Conservation (phyloP, 1,284 basidiomycete genomes). For the Ceratobasidium sp. region DNA sequence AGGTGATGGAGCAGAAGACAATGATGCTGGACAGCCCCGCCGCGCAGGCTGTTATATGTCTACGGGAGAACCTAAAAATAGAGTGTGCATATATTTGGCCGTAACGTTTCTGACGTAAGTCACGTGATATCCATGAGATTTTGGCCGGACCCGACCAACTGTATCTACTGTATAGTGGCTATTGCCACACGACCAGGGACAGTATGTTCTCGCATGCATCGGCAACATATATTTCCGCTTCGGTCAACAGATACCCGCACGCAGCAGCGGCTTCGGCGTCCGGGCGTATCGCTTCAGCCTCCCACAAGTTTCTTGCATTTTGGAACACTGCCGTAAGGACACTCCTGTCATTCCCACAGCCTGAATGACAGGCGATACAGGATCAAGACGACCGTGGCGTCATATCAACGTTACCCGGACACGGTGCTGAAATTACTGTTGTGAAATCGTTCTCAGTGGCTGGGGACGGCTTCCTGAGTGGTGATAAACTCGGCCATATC, state of each 20-base stretch:
- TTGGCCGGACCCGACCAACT: not conserved
- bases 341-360: slow-evolving; percentile 39
- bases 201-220: slow-evolving; percentile 33
- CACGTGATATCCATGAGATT: slow-evolving; percentile 10
- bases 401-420: slow-evolving; percentile 73
- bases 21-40: not conserved
- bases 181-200: not conserved
- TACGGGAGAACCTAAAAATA: slow-evolving; percentile 18
- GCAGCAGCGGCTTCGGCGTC: slow-evolving; percentile 62
- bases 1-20: not conserved
- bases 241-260: slow-evolving; percentile 77
- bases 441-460: slow-evolving; percentile 56
- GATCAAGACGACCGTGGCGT: slow-evolving; percentile 63
- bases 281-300: slow-evolving; percentile 77
- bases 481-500: slow-evolving; percentile 72
- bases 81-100: not conserved
- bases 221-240: slow-evolving; percentile 76
- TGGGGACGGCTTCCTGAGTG: slow-evolving; percentile 60
- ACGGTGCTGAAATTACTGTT: slow-evolving; percentile 77
- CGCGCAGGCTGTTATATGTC: not conserved
- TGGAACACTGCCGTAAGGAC: slow-evolving; percentile 71
- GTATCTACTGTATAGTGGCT: not conserved
- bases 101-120: slow-evolving; percentile 8
- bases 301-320: slow-evolving; percentile 75
- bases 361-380: slow-evolving; percentile 49